These are phyloP conservation scores for Fragosphaeria purpurea DNA, from an alignment of 2,329 filamentous ascomycete genomes.

Conservation along the genomic window DNA sequence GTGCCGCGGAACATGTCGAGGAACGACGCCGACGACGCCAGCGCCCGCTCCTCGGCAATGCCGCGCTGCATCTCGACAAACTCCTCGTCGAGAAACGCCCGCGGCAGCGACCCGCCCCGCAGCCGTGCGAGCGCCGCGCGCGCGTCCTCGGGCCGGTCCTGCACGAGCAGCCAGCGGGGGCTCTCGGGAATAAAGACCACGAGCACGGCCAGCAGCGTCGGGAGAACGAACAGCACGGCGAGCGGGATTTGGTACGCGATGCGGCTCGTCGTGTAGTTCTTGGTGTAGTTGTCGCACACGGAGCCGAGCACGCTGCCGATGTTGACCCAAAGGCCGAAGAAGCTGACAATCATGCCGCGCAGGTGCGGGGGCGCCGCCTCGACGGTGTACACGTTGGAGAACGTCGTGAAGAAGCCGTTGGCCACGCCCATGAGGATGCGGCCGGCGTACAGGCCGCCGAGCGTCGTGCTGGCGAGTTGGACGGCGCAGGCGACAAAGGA, in stretches of 20 bases:
- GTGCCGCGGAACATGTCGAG: constrained; percentile 16
- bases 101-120: constrained; percentile 21
- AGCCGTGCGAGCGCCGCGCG: constrained; percentile 29
- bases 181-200: constrained; percentile 33
- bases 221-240: constrained; percentile 32
- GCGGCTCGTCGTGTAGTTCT: constrained; percentile 24
- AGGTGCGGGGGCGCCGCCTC: constrained; percentile 20
- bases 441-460: constrained; percentile 16
- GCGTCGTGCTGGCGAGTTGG: constrained; percentile 14
- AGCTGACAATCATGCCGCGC: constrained; percentile 34
- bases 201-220: constrained; percentile 24
- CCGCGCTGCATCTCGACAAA: constrained; percentile 16
- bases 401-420: constrained; percentile 19
- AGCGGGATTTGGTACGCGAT: constrained; percentile 38
- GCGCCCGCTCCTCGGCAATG: constrained; percentile 16
- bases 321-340: constrained; percentile 39
- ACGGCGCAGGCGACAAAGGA: constrained; percentile 14
- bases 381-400: constrained; percentile 19
- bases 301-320: constrained; percentile 37
- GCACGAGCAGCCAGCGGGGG: constrained; percentile 38
- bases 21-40: constrained; percentile 9
- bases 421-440: constrained; percentile 15
- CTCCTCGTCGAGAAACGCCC: constrained; percentile 14
- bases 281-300: constrained; percentile 25
- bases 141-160: constrained; percentile 34